These are phyloP conservation scores for Nymphaea colorata DNA, from an alignment of 164 flowering plant species.

Conservation along the genomic window DNA sequence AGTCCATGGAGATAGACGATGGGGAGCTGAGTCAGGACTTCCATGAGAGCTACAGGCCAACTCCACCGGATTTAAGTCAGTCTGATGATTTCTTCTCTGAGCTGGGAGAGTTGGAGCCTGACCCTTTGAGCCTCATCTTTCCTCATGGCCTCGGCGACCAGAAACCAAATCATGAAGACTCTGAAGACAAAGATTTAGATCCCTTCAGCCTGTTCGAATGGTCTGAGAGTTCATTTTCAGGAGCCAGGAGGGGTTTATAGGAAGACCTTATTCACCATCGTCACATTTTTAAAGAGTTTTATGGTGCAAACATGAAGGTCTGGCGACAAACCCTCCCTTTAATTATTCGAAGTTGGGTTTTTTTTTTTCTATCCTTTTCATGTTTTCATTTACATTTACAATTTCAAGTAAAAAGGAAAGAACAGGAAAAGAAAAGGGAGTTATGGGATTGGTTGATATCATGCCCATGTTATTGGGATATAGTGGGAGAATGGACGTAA, in stretches of 20 bases:
- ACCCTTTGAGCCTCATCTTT: slow-evolving; percentile 49
- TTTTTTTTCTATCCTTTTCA: neutral
- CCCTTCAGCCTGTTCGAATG: slow-evolving; percentile 60
- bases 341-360: neutral
- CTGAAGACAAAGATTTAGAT: slow-evolving; percentile 27
- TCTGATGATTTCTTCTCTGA: slow-evolving; percentile 56
- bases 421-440: too few relatives aligned
- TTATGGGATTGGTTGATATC: neutral
- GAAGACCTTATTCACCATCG: slow-evolving; percentile 19
- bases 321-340: slow-evolving; percentile 18
- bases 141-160: slow-evolving; percentile 24
- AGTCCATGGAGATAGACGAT: slow-evolving; percentile 18
- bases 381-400: neutral
- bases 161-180: slow-evolving; percentile 13
- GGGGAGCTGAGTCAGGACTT: slow-evolving; percentile 20
- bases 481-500: neutral
- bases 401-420: too few relatives aligned
- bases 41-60: slow-evolving; percentile 25
- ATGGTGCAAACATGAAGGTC: slow-evolving; percentile 25
- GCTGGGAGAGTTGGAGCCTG: slow-evolving; percentile 50
- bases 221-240: slow-evolving; percentile 27
- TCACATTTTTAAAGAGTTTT: slow-evolving; percentile 4
- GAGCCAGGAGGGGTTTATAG: slow-evolving; percentile 24
- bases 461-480: neutral
- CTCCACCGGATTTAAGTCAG: slow-evolving; percentile 16